phyloP scores from a whole-genome alignment of 169 alveolate species.

The Plasmodium gaboni region DNA sequence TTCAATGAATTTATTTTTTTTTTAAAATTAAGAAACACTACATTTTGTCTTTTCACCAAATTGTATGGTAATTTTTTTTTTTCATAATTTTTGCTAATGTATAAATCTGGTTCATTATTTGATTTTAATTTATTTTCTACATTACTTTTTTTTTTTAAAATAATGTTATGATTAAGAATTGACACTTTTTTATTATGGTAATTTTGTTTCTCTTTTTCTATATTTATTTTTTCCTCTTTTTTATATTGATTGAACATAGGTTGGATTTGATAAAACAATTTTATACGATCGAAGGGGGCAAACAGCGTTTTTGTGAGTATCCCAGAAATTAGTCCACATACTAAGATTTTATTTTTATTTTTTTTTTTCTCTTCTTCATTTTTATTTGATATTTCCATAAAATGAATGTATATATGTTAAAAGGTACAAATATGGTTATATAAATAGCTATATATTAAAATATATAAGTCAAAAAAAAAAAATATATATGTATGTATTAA shows the following conservation, averaged over 20 bases:
- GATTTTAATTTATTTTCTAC: too few relatives aligned
- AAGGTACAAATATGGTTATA: too few relatives aligned
- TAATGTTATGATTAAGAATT: too few relatives aligned
- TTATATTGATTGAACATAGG: constrained; percentile 87
- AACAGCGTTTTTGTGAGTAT: constrained; percentile 88
- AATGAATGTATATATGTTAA: background rate
- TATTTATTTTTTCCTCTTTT: constrained; percentile 2
- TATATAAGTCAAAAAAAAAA: too few relatives aligned
- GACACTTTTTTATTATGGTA: too few relatives aligned
- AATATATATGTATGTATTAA: too few relatives aligned
- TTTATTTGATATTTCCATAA: constrained; percentile 44
- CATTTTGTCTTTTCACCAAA: constrained; percentile 15
- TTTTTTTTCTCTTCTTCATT: constrained; percentile 58
- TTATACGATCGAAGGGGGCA: constrained; percentile 91
- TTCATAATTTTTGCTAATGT: constrained; percentile 4
- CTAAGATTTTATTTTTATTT: constrained; percentile 68
- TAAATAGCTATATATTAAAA: too few relatives aligned
- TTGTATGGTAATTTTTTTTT: background rate
- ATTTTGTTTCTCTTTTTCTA: background rate
- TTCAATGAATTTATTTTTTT: constrained; percentile 13
- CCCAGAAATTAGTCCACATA: constrained; percentile 88
- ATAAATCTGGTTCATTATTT: constrained; percentile 1
- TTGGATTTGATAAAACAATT: constrained; percentile 89
- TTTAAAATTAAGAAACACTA: constrained; percentile 43
- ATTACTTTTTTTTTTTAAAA: too few relatives aligned